Conservation (phyloP, 495 filamentous ascomycete species). For the Talaromyces proteolyticus region DNA sequence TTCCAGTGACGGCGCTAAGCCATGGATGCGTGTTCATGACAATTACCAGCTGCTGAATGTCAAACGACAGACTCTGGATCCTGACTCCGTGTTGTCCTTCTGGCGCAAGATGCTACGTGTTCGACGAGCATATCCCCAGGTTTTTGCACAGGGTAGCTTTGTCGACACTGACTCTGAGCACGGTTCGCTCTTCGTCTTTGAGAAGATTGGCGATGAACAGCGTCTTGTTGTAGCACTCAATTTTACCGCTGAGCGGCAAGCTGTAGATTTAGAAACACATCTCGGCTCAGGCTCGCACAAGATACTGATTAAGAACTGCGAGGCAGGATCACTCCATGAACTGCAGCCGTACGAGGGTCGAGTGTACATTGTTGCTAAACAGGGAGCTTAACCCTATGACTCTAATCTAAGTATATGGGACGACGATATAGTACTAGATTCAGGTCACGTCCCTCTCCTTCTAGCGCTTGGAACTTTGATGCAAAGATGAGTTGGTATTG, state of each 20-base stretch:
- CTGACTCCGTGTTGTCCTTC: constrained; percentile 35
- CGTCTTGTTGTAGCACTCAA: constrained; percentile 15
- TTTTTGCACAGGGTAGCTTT: constrained; percentile 43
- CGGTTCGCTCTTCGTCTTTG: constrained; percentile 23
- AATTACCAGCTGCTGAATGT: constrained; percentile 47
- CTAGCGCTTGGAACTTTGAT: no score
- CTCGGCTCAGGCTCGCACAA: constrained; percentile 9
- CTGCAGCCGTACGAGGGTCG: constrained; percentile 18
- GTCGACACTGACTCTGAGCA: constrained; percentile 29
- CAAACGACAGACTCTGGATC: constrained; percentile 31
- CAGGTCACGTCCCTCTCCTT: no score
- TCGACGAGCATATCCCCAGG: constrained; percentile 30
- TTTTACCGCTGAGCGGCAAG: constrained; percentile 14
- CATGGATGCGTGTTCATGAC: constrained; percentile 58
- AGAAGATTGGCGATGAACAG: constrained; percentile 8
- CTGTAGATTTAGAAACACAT: constrained; percentile 13
- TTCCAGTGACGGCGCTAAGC: constrained; percentile 24
- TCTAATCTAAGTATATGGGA: no score
- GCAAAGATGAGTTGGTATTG: no score
- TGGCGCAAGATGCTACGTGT: constrained; percentile 36
- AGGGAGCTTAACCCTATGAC: no score
- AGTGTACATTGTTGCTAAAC: no score
- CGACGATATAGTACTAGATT: no score
- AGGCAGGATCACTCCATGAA: constrained; percentile 8
- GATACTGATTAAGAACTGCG: constrained; percentile 10